These are phyloP conservation scores for Murraya koenigii DNA, from an alignment of 345 rosid species.

Conservation along the genomic window DNA sequence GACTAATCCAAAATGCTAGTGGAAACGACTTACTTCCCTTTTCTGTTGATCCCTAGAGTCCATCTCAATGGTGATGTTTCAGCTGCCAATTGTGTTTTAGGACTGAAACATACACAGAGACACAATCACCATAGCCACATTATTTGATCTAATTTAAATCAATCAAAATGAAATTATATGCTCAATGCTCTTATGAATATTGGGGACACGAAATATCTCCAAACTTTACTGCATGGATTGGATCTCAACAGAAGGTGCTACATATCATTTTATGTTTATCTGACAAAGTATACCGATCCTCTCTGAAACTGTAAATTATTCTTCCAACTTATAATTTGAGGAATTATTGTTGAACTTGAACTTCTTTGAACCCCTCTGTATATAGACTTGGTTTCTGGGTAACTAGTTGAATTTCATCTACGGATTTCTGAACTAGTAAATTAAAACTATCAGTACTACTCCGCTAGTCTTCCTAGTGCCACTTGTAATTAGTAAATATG, in stretches of 20 bases:
- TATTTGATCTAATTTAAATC: no score
- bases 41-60: background rate
- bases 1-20: background rate
- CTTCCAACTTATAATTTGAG: background rate
- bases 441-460: background rate
- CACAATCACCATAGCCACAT: background rate
- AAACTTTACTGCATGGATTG: background rate
- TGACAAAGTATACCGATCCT: background rate
- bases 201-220: background rate
- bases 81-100: background rate
- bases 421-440: background rate
- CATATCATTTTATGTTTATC: background rate
- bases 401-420: background rate
- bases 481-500: background rate
- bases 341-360: no score
- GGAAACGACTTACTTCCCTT: background rate
- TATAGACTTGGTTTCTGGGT: background rate
- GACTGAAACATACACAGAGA: background rate
- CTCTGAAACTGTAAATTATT: background rate
- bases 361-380: background rate
- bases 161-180: no score
- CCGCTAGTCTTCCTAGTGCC: background rate
- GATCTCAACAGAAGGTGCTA: background rate
- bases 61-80: background rate
- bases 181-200: background rate